Base-by-base conservation (phyloP, 306 rosid genomes). In the Cucurbita pepo region DNA sequence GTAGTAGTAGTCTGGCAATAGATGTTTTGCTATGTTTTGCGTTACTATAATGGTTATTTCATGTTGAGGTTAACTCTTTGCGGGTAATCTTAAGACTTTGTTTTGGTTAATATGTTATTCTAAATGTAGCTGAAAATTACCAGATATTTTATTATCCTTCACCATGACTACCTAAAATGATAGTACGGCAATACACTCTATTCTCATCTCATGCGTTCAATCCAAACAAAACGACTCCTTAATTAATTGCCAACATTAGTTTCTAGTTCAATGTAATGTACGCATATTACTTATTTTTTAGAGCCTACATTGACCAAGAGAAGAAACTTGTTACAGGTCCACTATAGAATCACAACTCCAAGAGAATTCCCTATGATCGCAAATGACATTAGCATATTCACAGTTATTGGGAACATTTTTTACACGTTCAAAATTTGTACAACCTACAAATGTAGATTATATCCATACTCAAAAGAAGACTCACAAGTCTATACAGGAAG, bases 401-500 rank as follows among this genome's bases (percentile, higher is more conserved):
- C 73, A 69, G 57, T 48, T 67, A 67, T 21, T 18, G 55, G 41
- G 41, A 47, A 48, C 73, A 69, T 25, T 69, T 69, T 30, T 48
- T 69, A 69, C 73, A 69, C 11, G 0, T 67, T 47, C 57, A 69
- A 48, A 47, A 69, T 7, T 69, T 48, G 48, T 67, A 69, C 73
- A 69, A 48, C 57, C 73, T 69, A 69, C 2, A 69, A 69, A 61
- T 48, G 19, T 30, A 47, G 22, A 69, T 47, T 48, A 30, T 22
- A 69, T 69, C 21, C 56, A 45, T 18, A 34, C 60, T 48, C 25
- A 60, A 54, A 59, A 69, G 13, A 64, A 56, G 47, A 56, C 50
- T 43, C 12, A 34, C 21, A 56, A 77, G 72, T 34, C 22, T 67
- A 22, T 65, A 67, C 72, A 67, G 57, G 57, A 83, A 55, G 45